Percentiles rank a stretch among this genome's conserved stretches.
These are phyloP conservation scores for Rhododendron simsii DNA, from an alignment of 148 eudicot species.

Conservation along the genomic window DNA sequence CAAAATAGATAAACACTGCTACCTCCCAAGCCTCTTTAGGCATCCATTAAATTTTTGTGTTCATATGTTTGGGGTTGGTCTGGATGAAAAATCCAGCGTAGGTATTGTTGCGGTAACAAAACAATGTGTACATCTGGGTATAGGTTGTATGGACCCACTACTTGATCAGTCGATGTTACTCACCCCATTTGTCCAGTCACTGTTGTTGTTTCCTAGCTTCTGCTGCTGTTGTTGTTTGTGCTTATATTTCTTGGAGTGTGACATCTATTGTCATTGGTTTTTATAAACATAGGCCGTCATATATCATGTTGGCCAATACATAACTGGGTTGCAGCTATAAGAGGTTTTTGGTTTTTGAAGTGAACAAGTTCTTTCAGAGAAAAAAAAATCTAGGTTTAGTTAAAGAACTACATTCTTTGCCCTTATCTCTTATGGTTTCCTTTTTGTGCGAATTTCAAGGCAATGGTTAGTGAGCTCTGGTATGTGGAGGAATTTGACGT, in stretches of 20 bases:
- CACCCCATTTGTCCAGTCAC: neutral
- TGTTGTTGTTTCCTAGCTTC: neutral
- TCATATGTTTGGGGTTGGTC: neutral
- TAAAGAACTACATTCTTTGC: neutral
- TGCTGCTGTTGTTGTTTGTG: neutral
- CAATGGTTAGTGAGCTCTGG: constrained; percentile 78
- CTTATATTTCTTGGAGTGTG: neutral
- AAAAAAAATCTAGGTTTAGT: neutral
- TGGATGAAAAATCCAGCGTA: neutral
- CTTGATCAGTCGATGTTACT: neutral
- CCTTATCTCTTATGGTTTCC: neutral
- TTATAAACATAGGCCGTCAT: neutral
- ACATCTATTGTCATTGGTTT: neutral
- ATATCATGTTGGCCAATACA: neutral
- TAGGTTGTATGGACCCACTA: neutral
- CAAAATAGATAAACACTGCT: neutral
- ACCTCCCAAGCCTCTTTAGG: neutral
- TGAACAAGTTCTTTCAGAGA: neutral
- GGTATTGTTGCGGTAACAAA: too few relatives aligned
- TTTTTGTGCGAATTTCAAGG: constrained; percentile 36
- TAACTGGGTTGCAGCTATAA: neutral
- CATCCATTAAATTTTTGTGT: neutral
- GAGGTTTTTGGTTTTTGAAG: neutral
- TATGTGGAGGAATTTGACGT: constrained; percentile 90
- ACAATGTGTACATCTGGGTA: neutral